Conservation (phyloP, 768 basidiomycete species). For the Dendrothele bispora region DNA sequence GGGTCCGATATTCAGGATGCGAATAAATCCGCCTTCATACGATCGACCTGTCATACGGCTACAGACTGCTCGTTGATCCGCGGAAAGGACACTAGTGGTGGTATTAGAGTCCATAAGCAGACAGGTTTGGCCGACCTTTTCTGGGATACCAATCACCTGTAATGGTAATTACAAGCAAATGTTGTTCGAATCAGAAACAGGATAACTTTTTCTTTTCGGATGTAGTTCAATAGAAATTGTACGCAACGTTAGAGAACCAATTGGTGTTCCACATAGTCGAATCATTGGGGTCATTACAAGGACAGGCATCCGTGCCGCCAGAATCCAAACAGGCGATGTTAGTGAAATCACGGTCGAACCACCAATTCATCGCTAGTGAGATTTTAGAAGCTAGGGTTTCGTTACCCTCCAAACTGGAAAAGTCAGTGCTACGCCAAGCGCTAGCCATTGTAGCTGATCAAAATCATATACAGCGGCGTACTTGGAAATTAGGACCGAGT, state of each 20-base stretch:
- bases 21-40: constrained; percentile 47
- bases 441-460: constrained; percentile 50
- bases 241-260: constrained; percentile 61
- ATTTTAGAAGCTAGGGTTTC: no score
- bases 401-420: constrained; percentile 33
- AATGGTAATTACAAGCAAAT: background rate
- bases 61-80: constrained; percentile 44
- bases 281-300: constrained; percentile 54
- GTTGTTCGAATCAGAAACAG: no score
- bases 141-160: constrained; percentile 62
- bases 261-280: constrained; percentile 58
- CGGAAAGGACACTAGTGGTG: constrained; percentile 35
- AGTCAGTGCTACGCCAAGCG: constrained; percentile 51
- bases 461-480: constrained; percentile 1
- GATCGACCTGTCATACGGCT: constrained; percentile 49
- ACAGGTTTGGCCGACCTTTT: constrained; percentile 55
- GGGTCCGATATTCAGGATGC: constrained; percentile 41
- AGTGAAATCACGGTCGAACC: constrained; percentile 63
- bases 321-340: constrained; percentile 51
- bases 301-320: constrained; percentile 53
- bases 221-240: background rate
- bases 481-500: background rate
- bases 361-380: constrained; percentile 54
- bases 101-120: constrained; percentile 46
- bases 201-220: no score